Base-by-base conservation (phyloP, 208 protist species). In the Leishmania martiniquensis region DNA sequence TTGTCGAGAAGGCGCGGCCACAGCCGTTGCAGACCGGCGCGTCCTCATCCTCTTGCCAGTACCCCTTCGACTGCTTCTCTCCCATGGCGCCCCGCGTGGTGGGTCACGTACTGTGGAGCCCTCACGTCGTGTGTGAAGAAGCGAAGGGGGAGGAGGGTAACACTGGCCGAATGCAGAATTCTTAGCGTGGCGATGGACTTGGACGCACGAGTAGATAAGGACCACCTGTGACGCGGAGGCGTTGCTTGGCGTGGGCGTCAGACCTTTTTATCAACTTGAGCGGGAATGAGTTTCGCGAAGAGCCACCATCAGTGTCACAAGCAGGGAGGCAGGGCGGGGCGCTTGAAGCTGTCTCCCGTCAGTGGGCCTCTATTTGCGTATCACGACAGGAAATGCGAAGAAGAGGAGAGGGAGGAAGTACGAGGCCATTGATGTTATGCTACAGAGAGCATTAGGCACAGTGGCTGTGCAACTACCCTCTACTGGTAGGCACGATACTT, bases 1-100 rank as follows among this genome's bases (percentile, higher is more conserved):
- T 90, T 32, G 96, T 57, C 37, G 87, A 85, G 75, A 99, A 99
- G 7, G 65, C 52, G 25, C 69, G 77, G 65, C 72, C 66, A 80
- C 97, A 99, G 2, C 87, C 73, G 72, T 89, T 93, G 87, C 97
- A 99, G 17, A 72, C 72, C 44, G 86, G 78, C 37, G 85, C 92
- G n/a, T 92, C 89, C 29, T 92, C 89, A 79, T 99, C 97, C 32
- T 88, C 84, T 78, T 95, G 91, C 96, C 96, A 98, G 76, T 96
- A 86, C 7, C 72, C 87, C 75, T 92, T 96, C 9, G 90, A 90
- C 69, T 87, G 75, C n/a, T 80, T 83, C 39, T 84, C 80, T 34
- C 89, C 90, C 89, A 94, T 94, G 51, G 34, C 47, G 69, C 2
- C 10, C n/a, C 10, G 72, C 52, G 68, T 45, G 44, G 9, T 65